Evolutionary conservation across 2,329 filamentous ascomycete genomes (phyloP).

Genomic region (Metarhizium guizhouense): DNA sequence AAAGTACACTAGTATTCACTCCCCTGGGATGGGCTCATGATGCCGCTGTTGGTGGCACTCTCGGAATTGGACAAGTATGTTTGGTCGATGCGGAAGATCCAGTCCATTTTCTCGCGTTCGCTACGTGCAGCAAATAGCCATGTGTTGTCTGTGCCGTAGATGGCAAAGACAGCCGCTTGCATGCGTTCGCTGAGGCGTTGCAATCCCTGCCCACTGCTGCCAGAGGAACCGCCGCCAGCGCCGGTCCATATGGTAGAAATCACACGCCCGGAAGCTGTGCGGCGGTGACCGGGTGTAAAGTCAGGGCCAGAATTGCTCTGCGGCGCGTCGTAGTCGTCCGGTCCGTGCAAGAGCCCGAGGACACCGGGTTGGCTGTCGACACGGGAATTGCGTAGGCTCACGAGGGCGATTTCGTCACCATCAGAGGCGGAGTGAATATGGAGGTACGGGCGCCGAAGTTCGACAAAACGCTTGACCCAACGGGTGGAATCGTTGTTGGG

Average conservation of each 20-base stretch:
- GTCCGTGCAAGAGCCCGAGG: slow-evolving; percentile 59
- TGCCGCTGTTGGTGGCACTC: slow-evolving; percentile 28
- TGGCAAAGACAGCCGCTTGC: slow-evolving; percentile 75
- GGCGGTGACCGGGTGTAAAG: slow-evolving; percentile 37
- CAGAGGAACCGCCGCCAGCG: slow-evolving; percentile 18
- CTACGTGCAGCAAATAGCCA: slow-evolving; percentile 88
- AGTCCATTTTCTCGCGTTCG: slow-evolving; percentile 90
- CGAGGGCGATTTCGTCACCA: slow-evolving; percentile 82
- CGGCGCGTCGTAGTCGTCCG: slow-evolving; percentile 28
- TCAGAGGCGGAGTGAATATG: slow-evolving; percentile 80
- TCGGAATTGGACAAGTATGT: slow-evolving; percentile 47
- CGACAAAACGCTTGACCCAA: slow-evolving; percentile 90
- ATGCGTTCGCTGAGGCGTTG: slow-evolving; percentile 47
- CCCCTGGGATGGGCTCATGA: slow-evolving; percentile 24
- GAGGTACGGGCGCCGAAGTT: slow-evolving; percentile 83
- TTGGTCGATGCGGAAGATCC: slow-evolving; percentile 93
- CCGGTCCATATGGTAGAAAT: slow-evolving; percentile 49
- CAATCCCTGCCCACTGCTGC: slow-evolving; percentile 28
- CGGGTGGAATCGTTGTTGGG: slow-evolving; percentile 72
- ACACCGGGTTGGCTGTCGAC: slow-evolving; percentile 90
- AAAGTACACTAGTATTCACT: slow-evolving; percentile 18
- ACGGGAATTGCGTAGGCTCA: slow-evolving; percentile 82
- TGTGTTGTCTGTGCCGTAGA: slow-evolving; percentile 90
- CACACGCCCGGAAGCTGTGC: slow-evolving; percentile 41
- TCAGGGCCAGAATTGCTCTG: slow-evolving; percentile 20